Evolutionary conservation across 2,329 filamentous ascomycete species (phyloP).

Genomic region (Alternaria gansuensis): DNA sequence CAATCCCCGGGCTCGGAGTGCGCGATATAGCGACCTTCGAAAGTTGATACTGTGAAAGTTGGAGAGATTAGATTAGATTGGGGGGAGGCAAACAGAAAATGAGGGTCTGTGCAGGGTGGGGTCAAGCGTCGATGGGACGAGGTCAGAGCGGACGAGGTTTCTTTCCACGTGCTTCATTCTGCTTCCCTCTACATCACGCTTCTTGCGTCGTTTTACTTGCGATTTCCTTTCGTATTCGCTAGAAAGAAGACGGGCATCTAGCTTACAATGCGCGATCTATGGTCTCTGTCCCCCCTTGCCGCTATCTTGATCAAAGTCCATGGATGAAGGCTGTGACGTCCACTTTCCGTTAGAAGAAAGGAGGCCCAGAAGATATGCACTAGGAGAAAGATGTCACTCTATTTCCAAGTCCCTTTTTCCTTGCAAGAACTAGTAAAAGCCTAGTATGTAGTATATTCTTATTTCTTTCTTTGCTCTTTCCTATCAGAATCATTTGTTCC

Average conservation of each 20-base stretch:
- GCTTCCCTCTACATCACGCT: background rate
- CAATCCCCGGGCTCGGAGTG: background rate
- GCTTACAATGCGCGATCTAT: background rate
- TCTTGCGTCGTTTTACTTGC: background rate
- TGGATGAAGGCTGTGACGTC: background rate
- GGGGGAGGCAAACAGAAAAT: background rate
- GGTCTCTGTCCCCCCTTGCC: background rate
- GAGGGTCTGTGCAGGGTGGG: background rate
- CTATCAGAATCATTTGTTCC: background rate
- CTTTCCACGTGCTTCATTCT: conserved; percentile 4
- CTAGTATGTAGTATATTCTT: background rate
- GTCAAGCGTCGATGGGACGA: background rate
- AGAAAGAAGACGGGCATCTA: background rate
- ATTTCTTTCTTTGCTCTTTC: background rate
- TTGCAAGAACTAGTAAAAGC: background rate
- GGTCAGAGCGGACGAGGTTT: background rate
- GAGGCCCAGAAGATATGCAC: background rate
- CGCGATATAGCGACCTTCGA: background rate
- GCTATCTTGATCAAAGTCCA: background rate
- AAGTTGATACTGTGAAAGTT: background rate
- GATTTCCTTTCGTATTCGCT: background rate
- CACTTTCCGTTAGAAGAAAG: background rate
- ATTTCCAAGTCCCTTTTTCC: background rate
- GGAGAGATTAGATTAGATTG: background rate
- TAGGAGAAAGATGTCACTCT: background rate